phyloP scores from a whole-genome alignment of 495 filamentous ascomycete genomes.

The Jackrogersella multiformis region DNA sequence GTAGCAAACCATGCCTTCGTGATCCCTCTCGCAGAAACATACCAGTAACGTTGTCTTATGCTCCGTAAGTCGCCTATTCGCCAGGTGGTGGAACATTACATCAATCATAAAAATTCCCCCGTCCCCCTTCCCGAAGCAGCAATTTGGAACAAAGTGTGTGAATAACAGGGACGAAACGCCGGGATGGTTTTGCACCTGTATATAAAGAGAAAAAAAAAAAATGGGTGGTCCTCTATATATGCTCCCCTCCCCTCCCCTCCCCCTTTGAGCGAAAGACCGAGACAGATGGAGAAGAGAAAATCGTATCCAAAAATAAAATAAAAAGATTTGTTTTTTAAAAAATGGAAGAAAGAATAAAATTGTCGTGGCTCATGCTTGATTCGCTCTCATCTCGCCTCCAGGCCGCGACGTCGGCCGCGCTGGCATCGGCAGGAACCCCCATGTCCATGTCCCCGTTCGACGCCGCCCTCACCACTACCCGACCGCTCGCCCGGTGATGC shows the following conservation, averaged over 20 bases:
- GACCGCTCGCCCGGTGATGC: slow-evolving; percentile 28
- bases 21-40: no score
- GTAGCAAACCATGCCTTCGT: no score
- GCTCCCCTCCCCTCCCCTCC: neutral
- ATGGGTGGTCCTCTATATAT: slow-evolving; percentile 20
- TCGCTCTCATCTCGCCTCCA: slow-evolving; percentile 1
- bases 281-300: neutral
- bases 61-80: slow-evolving; percentile 8
- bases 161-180: neutral
- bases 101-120: slow-evolving; percentile 10
- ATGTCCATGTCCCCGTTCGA: slow-evolving; percentile 29
- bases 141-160: slow-evolving; percentile 16
- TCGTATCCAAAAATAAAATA: neutral
- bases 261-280: slow-evolving; percentile 13
- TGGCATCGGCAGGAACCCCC: slow-evolving; percentile 15
- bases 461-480: slow-evolving; percentile 20
- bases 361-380: slow-evolving; percentile 29
- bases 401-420: slow-evolving; percentile 4
- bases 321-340: neutral
- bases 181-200: slow-evolving; percentile 21
- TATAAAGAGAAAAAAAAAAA: slow-evolving; percentile 1
- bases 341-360: slow-evolving; percentile 5
- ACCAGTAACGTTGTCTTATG: neutral
- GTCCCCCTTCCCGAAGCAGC: slow-evolving; percentile 2
- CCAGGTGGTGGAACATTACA: slow-evolving; percentile 15